A percentile compares a stretch with the other conserved stretches of the same genome.
Evolutionary conservation across 345 rosid genomes (phyloP).

Genomic region (Garcia nutans): DNA sequence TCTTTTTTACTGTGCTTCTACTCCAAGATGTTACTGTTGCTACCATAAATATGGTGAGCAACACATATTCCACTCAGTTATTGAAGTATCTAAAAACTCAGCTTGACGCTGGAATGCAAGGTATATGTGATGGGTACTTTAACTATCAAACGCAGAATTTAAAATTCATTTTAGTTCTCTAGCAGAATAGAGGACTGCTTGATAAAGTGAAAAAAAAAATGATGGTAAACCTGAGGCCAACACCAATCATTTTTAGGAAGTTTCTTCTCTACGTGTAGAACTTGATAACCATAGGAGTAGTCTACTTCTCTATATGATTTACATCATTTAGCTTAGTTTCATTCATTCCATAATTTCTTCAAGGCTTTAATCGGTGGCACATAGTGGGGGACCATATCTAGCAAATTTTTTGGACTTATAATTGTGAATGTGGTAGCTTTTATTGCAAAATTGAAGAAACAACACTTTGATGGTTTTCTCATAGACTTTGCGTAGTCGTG

Average conservation of each 20-base stretch:
- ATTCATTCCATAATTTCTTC: not conserved
- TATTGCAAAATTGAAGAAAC: not conserved
- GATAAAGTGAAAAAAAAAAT: no score
- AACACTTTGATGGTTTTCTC: not conserved
- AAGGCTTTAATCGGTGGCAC: not conserved
- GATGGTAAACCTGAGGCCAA: no score
- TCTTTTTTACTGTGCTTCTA: not conserved
- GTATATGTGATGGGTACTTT: not conserved
- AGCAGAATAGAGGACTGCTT: no score
- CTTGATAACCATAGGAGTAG: no score
- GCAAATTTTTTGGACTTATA: not conserved
- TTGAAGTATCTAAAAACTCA: not conserved
- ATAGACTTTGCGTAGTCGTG: conserved; percentile 2
- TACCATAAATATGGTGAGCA: not conserved
- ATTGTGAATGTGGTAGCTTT: no score
- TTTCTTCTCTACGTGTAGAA: no score
- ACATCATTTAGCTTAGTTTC: no score
- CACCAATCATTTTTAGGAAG: no score
- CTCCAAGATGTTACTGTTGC: not conserved
- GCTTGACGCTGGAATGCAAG: not conserved
- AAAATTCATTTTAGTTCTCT: not conserved
- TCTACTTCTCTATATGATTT: no score
- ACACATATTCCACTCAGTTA: not conserved
- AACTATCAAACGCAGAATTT: not conserved
- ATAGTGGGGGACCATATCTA: not conserved